Conservation (phyloP, 106 monocot genomes). For the Dendrobium catenatum region DNA sequence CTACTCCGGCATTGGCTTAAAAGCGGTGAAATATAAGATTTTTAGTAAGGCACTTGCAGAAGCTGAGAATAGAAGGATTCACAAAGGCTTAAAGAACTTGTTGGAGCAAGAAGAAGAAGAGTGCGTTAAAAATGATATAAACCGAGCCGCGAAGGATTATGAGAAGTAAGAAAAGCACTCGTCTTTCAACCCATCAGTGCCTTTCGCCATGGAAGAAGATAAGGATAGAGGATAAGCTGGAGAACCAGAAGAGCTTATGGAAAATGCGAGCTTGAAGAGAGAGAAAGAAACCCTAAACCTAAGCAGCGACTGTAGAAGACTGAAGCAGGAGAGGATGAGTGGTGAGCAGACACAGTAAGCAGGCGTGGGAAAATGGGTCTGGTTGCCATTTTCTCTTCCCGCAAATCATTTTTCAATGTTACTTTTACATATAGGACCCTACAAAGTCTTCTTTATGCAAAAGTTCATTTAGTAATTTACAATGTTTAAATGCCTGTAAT, state of each 20-base stretch:
- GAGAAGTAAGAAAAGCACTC: slow-evolving; percentile 3
- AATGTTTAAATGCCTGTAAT: background rate
- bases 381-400: background rate
- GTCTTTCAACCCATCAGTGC: slow-evolving; percentile 7
- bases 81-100: background rate
- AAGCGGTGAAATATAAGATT: background rate
- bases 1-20: background rate
- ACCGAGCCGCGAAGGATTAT: slow-evolving; percentile 31
- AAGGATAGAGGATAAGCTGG: background rate
- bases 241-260: background rate
- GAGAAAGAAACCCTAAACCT: slow-evolving; percentile 4
- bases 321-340: slow-evolving; percentile 1
- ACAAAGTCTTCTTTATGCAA: background rate
- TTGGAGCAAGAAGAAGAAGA: background rate
- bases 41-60: background rate
- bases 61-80: slow-evolving; percentile 4
- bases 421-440: background rate
- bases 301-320: background rate
- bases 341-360: background rate
- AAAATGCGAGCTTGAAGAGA: background rate
- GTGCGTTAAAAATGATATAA: slow-evolving; percentile 26
- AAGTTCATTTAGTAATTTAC: background rate
- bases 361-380: slow-evolving; percentile 20
- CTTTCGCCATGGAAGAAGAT: slow-evolving; percentile 9
- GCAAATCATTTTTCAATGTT: background rate